Base-by-base conservation (phyloP, 192 early-diverging fungal species). In the Tieghemiomyces parasiticus region DNA sequence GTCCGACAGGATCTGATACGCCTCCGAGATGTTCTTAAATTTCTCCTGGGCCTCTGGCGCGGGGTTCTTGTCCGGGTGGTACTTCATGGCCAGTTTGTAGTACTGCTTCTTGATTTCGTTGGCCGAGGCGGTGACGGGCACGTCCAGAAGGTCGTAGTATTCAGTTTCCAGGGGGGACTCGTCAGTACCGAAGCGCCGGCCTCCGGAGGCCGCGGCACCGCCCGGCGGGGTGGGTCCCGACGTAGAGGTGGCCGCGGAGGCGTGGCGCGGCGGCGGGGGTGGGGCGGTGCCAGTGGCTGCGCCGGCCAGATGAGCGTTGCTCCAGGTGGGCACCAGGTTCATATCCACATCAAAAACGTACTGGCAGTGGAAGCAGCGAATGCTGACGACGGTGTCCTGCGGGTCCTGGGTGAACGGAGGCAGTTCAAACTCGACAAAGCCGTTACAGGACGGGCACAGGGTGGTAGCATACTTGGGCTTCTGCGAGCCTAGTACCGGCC, bases 1-100 rank as follows among this genome's bases (percentile, higher is more conserved):
- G 63, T 99, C 94, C 6, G 91, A 92, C 20, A 99, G 75, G 13
- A 97, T 82, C 73, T 93, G 91, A 67, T 99, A 97, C 30, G 96
- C 96, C 66, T 95, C 93, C 12, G 93, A 93, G 29, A 99, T 88
- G 67, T 80, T 81, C 72, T 99, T 95, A 66, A 97, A 99, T 46
- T 69, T 70, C 34, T 79, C 78, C 33, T 72, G 70, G 44, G 74
- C 78, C 50, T 76, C 74, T 3, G 72, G 63, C 33, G 68, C 64
- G 12, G 78, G 74, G 54, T 77, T 77, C 65, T 80, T 77, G 59
- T 80, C 75, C 0, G 78, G 75, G 49, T 77, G 75, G 67, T 71
- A 80, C 63, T 77, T 75, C n/a, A 80, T 66, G 24, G 78, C 73
- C 52, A 77, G 61, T 30, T 68, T 60, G 55, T 76, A 76, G 71